Evolutionary conservation across 1,284 basidiomycete genomes (phyloP).

Genomic region (Irpex sp.): DNA sequence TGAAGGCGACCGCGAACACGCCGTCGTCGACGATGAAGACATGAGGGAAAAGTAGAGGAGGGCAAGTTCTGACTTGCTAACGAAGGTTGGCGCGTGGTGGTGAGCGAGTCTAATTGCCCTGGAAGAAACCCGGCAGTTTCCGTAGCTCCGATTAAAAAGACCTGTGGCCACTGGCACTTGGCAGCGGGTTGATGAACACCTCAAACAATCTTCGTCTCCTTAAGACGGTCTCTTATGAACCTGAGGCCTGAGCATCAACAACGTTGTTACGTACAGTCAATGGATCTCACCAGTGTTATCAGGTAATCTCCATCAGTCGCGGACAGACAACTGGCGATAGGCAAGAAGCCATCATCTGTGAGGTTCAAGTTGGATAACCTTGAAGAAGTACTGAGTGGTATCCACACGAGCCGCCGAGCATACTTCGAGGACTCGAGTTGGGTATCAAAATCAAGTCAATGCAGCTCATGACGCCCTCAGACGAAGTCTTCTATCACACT

Average conservation of each 20-base stretch:
- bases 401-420: not conserved
- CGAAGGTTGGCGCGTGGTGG: slow-evolving; percentile 2
- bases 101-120: not conserved
- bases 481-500: not conserved
- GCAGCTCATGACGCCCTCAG: not conserved
- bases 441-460: not conserved
- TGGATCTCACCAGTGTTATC: not conserved
- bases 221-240: not conserved
- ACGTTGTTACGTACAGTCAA: not conserved
- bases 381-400: not conserved
- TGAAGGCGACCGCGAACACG: slow-evolving; percentile 59
- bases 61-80: slow-evolving; percentile 1
- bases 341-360: not conserved
- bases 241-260: not conserved
- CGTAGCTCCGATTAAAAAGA: not conserved
- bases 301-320: not conserved
- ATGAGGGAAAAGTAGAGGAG: slow-evolving; percentile 29
- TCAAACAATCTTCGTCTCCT: not conserved
- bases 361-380: not conserved
- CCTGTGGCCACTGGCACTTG: not conserved
- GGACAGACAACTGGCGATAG: not conserved
- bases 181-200: not conserved
- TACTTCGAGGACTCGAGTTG: not conserved
- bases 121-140: not conserved
- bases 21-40: slow-evolving; percentile 54